These are phyloP conservation scores for Ascochyta rabiei DNA, from an alignment of 2,329 filamentous ascomycete species.

Conservation along the genomic window DNA sequence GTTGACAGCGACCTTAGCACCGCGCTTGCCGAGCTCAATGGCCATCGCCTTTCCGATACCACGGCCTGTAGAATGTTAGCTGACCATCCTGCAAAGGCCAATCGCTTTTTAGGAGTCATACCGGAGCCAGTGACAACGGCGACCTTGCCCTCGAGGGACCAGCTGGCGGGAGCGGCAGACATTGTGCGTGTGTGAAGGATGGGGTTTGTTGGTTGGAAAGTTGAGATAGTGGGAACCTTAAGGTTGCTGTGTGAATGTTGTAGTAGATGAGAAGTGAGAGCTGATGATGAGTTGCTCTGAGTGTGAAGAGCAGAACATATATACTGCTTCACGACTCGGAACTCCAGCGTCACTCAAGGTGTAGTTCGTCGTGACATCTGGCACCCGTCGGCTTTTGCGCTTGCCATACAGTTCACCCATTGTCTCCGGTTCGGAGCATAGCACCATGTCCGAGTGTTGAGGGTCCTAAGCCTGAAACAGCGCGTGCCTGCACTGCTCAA, in stretches of 20 bases:
- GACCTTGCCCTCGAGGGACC: slow-evolving; percentile 61
- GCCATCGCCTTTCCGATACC: slow-evolving; percentile 72
- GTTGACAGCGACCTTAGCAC: slow-evolving; percentile 71
- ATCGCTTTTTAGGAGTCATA: slow-evolving; percentile 30
- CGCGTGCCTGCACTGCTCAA: slow-evolving; percentile 30
- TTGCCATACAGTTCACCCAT: slow-evolving; percentile 28
- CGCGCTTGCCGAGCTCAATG: slow-evolving; percentile 67
- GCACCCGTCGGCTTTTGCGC: slow-evolving; percentile 25
- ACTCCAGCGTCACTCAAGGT: slow-evolving; percentile 38
- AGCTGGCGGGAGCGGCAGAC: slow-evolving; percentile 52
- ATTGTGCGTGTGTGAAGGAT: slow-evolving; percentile 41
- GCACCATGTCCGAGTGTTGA: slow-evolving; percentile 31
- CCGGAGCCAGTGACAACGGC: slow-evolving; percentile 61
- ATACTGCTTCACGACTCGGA: slow-evolving; percentile 40
- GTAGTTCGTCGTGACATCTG: slow-evolving; percentile 28
- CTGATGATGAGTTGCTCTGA: slow-evolving; percentile 28
- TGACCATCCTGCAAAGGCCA: neutral
- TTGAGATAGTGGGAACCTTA: slow-evolving; percentile 9
- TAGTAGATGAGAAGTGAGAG: slow-evolving; percentile 19
- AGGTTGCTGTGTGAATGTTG: slow-evolving; percentile 22
- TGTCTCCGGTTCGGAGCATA: slow-evolving; percentile 38
- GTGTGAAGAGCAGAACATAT: slow-evolving; percentile 33
- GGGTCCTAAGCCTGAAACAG: slow-evolving; percentile 37
- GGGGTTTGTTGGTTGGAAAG: slow-evolving; percentile 20
- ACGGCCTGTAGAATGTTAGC: slow-evolving; percentile 54